A percentile compares a stretch with the other conserved stretches of the same genome.
Evolutionary conservation across 345 rosid species (phyloP).

Genomic region (Gossypium rotundifolium): DNA sequence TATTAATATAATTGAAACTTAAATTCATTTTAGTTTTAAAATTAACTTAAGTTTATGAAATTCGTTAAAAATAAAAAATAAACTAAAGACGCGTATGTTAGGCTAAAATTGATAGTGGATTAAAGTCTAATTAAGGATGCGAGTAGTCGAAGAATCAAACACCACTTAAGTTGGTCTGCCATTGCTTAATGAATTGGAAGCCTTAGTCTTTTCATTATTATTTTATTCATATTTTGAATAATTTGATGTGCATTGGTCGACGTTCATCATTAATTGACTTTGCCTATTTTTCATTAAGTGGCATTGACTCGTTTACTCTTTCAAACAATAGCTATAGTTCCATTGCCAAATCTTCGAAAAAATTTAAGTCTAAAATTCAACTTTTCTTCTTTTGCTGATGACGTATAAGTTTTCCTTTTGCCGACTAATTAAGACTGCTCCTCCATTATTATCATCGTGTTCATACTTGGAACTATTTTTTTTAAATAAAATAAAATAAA

Average conservation of each 20-base stretch:
- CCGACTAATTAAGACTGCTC: neutral
- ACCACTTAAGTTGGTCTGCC: slow-evolving; percentile 48
- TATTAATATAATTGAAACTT: no score
- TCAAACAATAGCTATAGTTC: neutral
- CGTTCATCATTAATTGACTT: no score
- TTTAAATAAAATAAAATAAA: neutral
- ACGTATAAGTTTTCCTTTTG: neutral
- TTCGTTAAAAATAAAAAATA: no score
- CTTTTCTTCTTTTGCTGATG: neutral
- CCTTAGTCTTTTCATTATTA: neutral
- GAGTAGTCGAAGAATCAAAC: slow-evolving; percentile 17
- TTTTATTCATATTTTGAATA: neutral
- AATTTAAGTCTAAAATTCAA: neutral
- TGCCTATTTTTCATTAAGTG: neutral
- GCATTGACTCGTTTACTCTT: slow-evolving; percentile 13
- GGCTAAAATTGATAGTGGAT: neutral
- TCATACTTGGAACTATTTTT: neutral
- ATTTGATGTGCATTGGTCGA: neutral
- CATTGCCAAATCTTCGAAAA: neutral
- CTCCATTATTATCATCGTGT: neutral
- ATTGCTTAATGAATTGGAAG: slow-evolving; percentile 14
- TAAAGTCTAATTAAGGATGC: slow-evolving; percentile 23
- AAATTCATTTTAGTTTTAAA: no score
- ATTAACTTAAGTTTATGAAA: neutral
- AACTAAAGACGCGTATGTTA: neutral